Evolutionary conservation across 2,329 filamentous ascomycete genomes (phyloP).

Genomic region (Lecanicillium sp.): DNA sequence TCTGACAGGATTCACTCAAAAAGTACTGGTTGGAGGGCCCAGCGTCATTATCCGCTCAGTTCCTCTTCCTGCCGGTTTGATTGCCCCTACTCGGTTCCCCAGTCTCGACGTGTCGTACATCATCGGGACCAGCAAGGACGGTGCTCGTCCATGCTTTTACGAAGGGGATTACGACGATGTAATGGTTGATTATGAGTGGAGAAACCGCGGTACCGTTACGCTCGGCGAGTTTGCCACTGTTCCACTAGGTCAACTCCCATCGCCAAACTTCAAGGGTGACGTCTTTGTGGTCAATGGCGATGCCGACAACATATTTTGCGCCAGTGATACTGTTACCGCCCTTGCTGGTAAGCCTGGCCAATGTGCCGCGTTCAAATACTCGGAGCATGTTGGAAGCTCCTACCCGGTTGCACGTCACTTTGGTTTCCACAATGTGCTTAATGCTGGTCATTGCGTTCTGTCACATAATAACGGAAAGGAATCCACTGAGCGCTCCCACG

Average conservation of each 20-base stretch:
- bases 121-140: background rate
- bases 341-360: background rate
- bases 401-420: constrained; percentile 3
- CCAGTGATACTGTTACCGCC: background rate
- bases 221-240: constrained; percentile 3
- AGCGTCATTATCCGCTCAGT: background rate
- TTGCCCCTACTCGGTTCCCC: background rate
- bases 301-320: constrained; percentile 2
- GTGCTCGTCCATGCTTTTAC: background rate
- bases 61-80: background rate
- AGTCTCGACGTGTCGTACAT: constrained; percentile 1
- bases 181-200: constrained; percentile 1
- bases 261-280: constrained; percentile 1
- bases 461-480: background rate
- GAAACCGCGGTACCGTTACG: background rate
- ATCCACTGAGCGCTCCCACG: background rate
- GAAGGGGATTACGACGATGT: background rate
- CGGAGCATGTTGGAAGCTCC: background rate
- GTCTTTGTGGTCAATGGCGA: constrained; percentile 6
- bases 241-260: background rate
- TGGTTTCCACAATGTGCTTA: background rate
- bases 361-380: background rate
- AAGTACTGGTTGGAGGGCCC: background rate
- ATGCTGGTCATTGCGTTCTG: constrained; percentile 1
- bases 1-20: constrained; percentile 3